Conservation (phyloP, 805 yeast species). For the Suhomyces sp. region DNA sequence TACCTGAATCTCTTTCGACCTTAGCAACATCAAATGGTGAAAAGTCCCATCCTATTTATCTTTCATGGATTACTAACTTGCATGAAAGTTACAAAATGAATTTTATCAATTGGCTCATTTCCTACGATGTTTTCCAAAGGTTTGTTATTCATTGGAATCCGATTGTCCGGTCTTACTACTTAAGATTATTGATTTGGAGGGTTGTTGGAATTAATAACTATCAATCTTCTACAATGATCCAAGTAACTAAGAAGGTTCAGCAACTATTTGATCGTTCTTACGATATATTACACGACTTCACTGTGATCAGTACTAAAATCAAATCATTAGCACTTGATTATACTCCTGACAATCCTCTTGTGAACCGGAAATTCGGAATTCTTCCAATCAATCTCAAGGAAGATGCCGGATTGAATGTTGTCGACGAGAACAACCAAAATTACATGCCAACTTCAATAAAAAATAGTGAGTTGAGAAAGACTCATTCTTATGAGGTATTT, state of each 20-base stretch:
- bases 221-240: constrained; percentile 33
- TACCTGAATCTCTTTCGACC: constrained; percentile 44
- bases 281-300: constrained; percentile 24
- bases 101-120: constrained; percentile 55
- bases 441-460: constrained; percentile 16
- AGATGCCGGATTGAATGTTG: constrained; percentile 16
- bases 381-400: constrained; percentile 29
- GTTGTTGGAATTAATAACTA: constrained; percentile 44
- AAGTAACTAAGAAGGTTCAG: constrained; percentile 30
- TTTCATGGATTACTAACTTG: constrained; percentile 40
- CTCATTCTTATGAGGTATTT: constrained; percentile 61
- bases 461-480: constrained; percentile 42
- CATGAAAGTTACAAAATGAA: constrained; percentile 47
- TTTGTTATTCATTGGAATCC: constrained; percentile 81
- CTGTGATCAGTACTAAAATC: constrained; percentile 22
- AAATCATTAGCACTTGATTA: constrained; percentile 17
- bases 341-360: constrained; percentile 39
- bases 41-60: constrained; percentile 10
- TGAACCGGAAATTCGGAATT: constrained; percentile 51
- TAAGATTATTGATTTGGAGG: constrained; percentile 68
- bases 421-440: constrained; percentile 7
- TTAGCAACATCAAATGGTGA: constrained; percentile 5
- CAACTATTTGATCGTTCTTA: constrained; percentile 29
- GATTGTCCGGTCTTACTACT: constrained; percentile 66
- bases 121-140: constrained; percentile 49